phyloP scores from a whole-genome alignment of 1,139 yeast species.

The Insectozyma bohioensis region DNA sequence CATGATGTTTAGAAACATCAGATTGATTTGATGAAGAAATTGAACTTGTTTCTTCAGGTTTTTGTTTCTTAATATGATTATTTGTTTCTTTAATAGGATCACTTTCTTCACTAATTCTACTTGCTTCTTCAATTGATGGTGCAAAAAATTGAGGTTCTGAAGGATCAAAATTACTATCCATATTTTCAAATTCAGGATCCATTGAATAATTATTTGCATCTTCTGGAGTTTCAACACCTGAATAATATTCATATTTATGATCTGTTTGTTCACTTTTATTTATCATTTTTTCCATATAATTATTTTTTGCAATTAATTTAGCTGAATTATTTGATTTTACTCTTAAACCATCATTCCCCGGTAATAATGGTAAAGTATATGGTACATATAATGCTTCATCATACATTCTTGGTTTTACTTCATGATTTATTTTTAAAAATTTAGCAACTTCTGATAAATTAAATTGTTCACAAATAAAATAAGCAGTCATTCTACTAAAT shows the following conservation, averaged over 20 bases:
- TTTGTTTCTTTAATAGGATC: not conserved
- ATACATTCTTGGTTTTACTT: conserved; percentile 80
- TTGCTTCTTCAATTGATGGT: conserved; percentile 28
- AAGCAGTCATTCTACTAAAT: conserved; percentile 85
- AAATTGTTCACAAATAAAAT: conserved; percentile 82
- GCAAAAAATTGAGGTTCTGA: conserved; percentile 53
- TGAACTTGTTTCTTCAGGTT: conserved; percentile 3
- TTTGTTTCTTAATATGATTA: not conserved
- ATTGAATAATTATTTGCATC: conserved; percentile 58
- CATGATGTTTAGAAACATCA: conserved; percentile 69
- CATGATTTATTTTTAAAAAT: conserved; percentile 68
- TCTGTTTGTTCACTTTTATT: conserved; percentile 82
- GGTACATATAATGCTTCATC: conserved; percentile 93
- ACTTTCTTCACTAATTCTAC: conserved; percentile 1
- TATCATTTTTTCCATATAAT: conserved; percentile 71
- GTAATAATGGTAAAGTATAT: conserved; percentile 80
- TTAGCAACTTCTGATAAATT: conserved; percentile 61
- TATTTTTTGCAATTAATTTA: conserved; percentile 60
- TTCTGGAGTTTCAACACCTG: conserved; percentile 74
- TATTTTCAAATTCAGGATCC: conserved; percentile 47
- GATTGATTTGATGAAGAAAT: conserved; percentile 12
- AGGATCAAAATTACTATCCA: conserved; percentile 41
- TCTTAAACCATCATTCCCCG: conserved; percentile 84
- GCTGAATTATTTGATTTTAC: conserved; percentile 77
- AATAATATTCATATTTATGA: conserved; percentile 87